phyloP scores from a whole-genome alignment of 2,329 filamentous ascomycete genomes.

The Chalaropsis ovoidea region DNA sequence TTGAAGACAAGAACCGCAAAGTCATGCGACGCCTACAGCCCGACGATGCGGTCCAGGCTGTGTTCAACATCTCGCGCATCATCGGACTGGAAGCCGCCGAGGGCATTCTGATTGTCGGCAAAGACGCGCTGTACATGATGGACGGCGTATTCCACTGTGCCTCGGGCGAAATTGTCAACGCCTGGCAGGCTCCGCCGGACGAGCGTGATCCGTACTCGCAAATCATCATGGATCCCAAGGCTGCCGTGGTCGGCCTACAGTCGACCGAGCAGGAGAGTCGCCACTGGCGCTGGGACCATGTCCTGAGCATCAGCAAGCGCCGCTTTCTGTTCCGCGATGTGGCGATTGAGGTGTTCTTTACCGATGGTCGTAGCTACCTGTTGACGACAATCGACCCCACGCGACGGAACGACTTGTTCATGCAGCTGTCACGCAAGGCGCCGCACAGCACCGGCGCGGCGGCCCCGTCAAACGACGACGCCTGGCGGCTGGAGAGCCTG shows the following conservation, averaged over 20 bases:
- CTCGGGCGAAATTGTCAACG: slow-evolving; percentile 93
- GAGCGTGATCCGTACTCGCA: slow-evolving; percentile 93
- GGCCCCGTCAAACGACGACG: slow-evolving; percentile 57
- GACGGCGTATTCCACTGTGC: slow-evolving; percentile 93
- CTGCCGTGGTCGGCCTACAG: not conserved
- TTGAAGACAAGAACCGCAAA: slow-evolving; percentile 96
- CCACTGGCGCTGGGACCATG: slow-evolving; percentile 87
- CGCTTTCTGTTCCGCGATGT: slow-evolving; percentile 93
- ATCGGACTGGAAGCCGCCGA: slow-evolving; percentile 89
- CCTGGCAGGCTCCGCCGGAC: slow-evolving; percentile 83
- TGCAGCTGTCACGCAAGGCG: slow-evolving; percentile 65
- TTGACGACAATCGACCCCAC: slow-evolving; percentile 68
- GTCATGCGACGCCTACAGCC: slow-evolving; percentile 89
- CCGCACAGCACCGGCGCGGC: slow-evolving; percentile 64
- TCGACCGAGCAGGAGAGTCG: slow-evolving; percentile 67
- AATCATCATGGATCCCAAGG: slow-evolving; percentile 60
- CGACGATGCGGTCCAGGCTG: slow-evolving; percentile 82
- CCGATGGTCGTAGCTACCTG: slow-evolving; percentile 89
- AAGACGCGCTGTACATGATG: slow-evolving; percentile 84
- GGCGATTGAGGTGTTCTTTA: slow-evolving; percentile 94
- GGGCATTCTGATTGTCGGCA: slow-evolving; percentile 84
- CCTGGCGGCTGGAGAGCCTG: slow-evolving; percentile 82
- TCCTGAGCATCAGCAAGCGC: slow-evolving; percentile 91
- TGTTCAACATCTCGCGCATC: slow-evolving; percentile 91
- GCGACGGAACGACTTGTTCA: slow-evolving; percentile 69